Base-by-base conservation (phyloP, 1,139 yeast genomes). In the Blastobotrys buckinghamii region DNA sequence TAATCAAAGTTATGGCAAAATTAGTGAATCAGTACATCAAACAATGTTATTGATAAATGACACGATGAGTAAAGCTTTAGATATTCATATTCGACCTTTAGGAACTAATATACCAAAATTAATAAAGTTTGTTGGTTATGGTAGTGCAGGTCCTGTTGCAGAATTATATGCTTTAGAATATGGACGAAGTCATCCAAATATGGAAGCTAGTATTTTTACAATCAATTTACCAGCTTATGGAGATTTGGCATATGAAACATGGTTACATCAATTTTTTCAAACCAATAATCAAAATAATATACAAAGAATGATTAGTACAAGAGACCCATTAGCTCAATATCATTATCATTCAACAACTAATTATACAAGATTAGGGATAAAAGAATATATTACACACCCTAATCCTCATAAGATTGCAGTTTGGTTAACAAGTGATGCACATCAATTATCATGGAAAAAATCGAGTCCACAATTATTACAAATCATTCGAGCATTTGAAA, bases 101-200 rank as follows among this genome's bases (percentile, higher is more conserved):
- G 46, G 46, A 8, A 26, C 16, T 5, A n/a, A 36, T 12, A 20
- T 13, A n/a, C 41, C 41, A 15, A 19, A 24, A 30, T 37, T 5
- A 7, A 37, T 44, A 38, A 38, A 27, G 15, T 44, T 44, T 15
- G 47, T 44, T 15, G 47, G 47, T 12, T 27, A 38, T 19, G 37
- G 35, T 32, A 38, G 34, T 22, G 47, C 47, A 6, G 37, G 38
- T 9, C 42, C 47, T 5, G 42, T 44, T 13, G 47, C 47, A 1
- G 47, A 44, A 22, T 10, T 44, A 30, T 20, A 38, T 20, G 42
- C 47, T 6, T 9, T n/a, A 13, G 38, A 38, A 15, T 38, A 44
- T 32, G 34, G 37, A 24, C 20, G 19, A 8, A 5, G 17, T 1
- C 37, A 36, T 24, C 47, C 47, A 13, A 19, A 44, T 26, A 44